Evolutionary conservation across 139 green algal species (phyloP), one percentile per base, ranked within the genome.

Genomic region (Deuterostichococcus epilithicus): DNA sequence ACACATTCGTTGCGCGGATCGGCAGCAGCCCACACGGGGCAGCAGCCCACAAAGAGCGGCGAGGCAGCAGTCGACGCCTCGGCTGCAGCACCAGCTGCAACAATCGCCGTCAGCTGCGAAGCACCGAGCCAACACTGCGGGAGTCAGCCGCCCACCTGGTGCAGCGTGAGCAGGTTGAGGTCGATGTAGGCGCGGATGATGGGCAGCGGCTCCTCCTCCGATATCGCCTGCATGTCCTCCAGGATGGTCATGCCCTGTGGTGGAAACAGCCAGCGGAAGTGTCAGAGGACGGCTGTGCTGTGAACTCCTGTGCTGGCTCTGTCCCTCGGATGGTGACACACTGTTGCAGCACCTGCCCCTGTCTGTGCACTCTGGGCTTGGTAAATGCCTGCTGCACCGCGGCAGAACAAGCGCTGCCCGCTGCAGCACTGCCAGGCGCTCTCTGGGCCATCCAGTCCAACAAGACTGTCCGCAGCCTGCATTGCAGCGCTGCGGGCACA

Each of bases 101-200:
- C 15, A 44, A 25, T 68, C 38, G 72, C 45, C 20, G 22, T 2
- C 30, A 20, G 72, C n/a, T 5, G 20, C 72, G 66, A 39, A 26
- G 63, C 30, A 30, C 25, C 36, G 44, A 20, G 73, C 45, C 32
- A 25, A 10, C 37, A 38, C 36, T 6, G 60, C 74, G 34, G 45
- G 15, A 45, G 39, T 26, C 71, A 65, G 26, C 72, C 25, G 22
- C 44, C 70, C 52, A 73, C 78, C 15, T 59, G 77, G 63, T 78
- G 59, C 33, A 93, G 70, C 1, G 81, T 87, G 66, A 92, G 78
- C 58, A 99, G 86, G 86, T 98, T 97, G 66, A 98, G 86, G 70
- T 94, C 87, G 76, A 99, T 96, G 87, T 98, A 98, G 20, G 86
- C 84, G 75, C 95, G 88, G 78, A 99, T 97, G 78, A 97, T 91